phyloP scores from a whole-genome alignment of 805 yeast genomes.

The Pichia exigua region DNA sequence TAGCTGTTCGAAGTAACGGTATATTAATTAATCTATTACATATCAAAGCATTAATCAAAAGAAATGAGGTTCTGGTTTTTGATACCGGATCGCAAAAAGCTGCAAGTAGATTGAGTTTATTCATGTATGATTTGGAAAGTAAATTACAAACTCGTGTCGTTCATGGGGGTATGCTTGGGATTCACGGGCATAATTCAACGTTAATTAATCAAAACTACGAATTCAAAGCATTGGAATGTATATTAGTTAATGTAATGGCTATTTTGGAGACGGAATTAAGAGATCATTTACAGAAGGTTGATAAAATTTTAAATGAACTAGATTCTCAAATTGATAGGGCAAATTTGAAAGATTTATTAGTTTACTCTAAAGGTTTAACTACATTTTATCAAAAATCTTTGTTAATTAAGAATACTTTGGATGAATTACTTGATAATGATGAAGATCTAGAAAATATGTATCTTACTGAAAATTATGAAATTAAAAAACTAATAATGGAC shows the following conservation, averaged over 20 bases:
- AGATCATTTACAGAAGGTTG: conserved; percentile 49
- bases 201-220: conserved; percentile 49
- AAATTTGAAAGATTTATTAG: conserved; percentile 62
- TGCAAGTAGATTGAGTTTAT: conserved; percentile 64
- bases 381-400: conserved; percentile 68
- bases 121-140: conserved; percentile 78
- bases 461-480: conserved; percentile 37
- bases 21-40: conserved; percentile 78
- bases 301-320: conserved; percentile 55
- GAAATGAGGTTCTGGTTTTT: conserved; percentile 72
- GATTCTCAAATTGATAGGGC: conserved; percentile 78
- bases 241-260: conserved; percentile 73
- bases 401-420: conserved; percentile 72
- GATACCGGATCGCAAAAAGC: conserved; percentile 60
- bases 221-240: conserved; percentile 75
- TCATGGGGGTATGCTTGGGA: conserved; percentile 19
- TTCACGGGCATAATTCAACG: conserved; percentile 1
- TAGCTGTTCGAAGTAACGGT: conserved; percentile 70
- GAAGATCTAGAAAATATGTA: conserved; percentile 81
- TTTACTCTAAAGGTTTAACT: conserved; percentile 62
- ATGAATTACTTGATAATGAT: conserved; percentile 77
- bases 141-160: conserved; percentile 43
- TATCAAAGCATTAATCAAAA: conserved; percentile 82
- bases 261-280: conserved; percentile 69
- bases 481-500: conserved; percentile 11